Evolutionary conservation across 345 rosid species (phyloP).

Genomic region (Clausena lansium): DNA sequence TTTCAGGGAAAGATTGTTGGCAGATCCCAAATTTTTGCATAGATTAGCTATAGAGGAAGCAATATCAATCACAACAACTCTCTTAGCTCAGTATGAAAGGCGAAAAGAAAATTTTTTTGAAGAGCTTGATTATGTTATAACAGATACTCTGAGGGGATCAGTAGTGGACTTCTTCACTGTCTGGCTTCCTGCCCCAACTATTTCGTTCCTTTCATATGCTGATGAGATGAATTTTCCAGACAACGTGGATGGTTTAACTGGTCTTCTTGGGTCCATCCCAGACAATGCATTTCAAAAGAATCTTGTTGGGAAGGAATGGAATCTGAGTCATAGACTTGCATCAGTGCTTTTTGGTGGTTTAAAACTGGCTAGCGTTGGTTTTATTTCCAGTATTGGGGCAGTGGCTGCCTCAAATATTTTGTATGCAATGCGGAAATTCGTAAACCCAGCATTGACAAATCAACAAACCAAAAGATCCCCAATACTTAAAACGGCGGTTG

Average conservation of each 20-base stretch:
- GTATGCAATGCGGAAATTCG: conserved; percentile 46
- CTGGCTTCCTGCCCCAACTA: conserved; percentile 94
- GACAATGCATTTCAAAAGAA: conserved; percentile 95
- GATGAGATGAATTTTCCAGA: conserved; percentile 49
- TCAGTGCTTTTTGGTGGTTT: conserved; percentile 82
- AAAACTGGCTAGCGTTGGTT: conserved; percentile 81
- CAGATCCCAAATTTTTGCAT: conserved; percentile 86
- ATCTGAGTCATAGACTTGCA: conserved; percentile 69
- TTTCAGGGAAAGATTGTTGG: conserved; percentile 88
- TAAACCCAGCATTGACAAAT: conserved; percentile 52
- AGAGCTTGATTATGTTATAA: conserved; percentile 89
- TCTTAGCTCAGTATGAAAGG: conserved; percentile 84
- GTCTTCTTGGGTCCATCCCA: conserved; percentile 84
- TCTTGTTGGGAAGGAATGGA: conserved; percentile 81
- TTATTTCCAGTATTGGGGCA: conserved; percentile 81
- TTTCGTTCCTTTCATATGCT: conserved; percentile 74
- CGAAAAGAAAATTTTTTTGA: conserved; percentile 87
- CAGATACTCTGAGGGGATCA: conserved; percentile 73
- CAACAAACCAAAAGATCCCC: conserved; percentile 74
- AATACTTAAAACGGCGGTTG: conserved; percentile 69
- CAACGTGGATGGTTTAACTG: conserved; percentile 55
- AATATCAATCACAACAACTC: conserved; percentile 85
- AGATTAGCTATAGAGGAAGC: conserved; percentile 93
- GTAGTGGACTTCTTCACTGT: conserved; percentile 92
- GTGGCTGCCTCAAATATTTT: conserved; percentile 75